A percentile compares a stretch with the other conserved stretches of the same genome.
phyloP scores from a whole-genome alignment of 2,329 filamentous ascomycete genomes.

The Aspergillus sp. region DNA sequence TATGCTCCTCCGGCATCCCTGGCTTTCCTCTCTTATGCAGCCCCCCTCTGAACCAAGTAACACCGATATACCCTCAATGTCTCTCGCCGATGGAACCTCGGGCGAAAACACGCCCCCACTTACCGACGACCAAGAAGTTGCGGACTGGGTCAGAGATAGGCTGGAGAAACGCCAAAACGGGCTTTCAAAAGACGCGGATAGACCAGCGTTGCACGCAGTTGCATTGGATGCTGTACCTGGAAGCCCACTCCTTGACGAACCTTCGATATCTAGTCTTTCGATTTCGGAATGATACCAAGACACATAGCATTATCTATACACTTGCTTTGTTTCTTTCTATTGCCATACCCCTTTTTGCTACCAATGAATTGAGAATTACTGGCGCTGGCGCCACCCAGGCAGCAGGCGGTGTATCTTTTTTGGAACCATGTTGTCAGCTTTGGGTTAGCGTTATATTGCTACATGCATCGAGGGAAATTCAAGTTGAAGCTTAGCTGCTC shows the following conservation, averaged over 20 bases:
- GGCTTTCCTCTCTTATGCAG: constrained; percentile 75
- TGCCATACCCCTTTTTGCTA: constrained; percentile 5
- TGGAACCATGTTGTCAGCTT: constrained; percentile 1
- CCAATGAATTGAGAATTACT: constrained; percentile 1
- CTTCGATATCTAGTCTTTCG: constrained; percentile 11
- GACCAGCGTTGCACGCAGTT: constrained; percentile 84
- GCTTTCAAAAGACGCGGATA: constrained; percentile 54
- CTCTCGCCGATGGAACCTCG: constrained; percentile 29
- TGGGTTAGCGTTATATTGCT: constrained; percentile 1
- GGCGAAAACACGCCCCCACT: constrained; percentile 35
- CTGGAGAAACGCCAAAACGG: constrained; percentile 66
- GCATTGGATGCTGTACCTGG: constrained; percentile 70
- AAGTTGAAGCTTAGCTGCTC: background rate
- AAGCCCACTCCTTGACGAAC: constrained; percentile 35
- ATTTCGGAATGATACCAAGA: constrained; percentile 6
- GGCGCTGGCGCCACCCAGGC: constrained; percentile 15
- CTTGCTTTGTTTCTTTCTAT: background rate
- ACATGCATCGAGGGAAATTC: background rate
- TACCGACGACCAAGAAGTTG: constrained; percentile 77
- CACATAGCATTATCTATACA: constrained; percentile 5
- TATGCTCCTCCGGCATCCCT: constrained; percentile 84
- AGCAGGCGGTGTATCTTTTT: background rate
- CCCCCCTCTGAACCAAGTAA: constrained; percentile 69
- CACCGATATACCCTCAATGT: constrained; percentile 36
- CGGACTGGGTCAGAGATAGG: constrained; percentile 75